A percentile compares a stretch with the other conserved stretches of the same genome.
Conservation (phyloP, 2,329 filamentous ascomycete genomes). For the Amylocarpus encephaloides region DNA sequence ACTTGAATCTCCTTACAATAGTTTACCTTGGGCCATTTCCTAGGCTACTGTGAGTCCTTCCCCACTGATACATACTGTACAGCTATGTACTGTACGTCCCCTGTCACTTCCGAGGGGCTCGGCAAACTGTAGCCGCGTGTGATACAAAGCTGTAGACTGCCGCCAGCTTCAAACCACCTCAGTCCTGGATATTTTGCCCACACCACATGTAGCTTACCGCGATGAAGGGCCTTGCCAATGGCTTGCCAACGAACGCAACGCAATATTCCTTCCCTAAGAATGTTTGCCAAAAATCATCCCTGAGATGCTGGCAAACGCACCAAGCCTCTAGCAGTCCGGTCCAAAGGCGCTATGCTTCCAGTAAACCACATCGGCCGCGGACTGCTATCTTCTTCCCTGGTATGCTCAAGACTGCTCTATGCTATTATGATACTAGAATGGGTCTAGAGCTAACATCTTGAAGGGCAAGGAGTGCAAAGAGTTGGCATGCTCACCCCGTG, state of each 20-base stretch:
- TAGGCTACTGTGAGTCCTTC: too few relatives aligned
- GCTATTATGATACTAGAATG: neutral
- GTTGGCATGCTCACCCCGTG: constrained; percentile 83
- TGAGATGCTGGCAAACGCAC: neutral
- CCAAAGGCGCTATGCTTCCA: constrained; percentile 24
- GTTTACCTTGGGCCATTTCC: neutral
- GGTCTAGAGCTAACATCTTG: constrained; percentile 6
- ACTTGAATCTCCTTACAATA: neutral
- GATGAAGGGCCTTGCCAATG: constrained; percentile 25
- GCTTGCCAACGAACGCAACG: constrained; percentile 15
- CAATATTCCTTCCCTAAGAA: constrained; percentile 9
- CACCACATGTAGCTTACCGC: constrained; percentile 9
- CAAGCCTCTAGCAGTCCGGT: neutral
- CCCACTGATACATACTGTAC: too few relatives aligned
- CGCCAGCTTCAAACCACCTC: too few relatives aligned
- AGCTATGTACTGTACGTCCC: neutral
- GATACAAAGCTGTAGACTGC: too few relatives aligned
- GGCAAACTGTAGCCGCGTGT: too few relatives aligned
- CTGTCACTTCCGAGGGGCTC: too few relatives aligned
- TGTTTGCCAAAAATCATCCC: neutral
- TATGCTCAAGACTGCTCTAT: constrained; percentile 15
- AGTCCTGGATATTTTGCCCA: neutral
- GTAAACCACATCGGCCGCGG: constrained; percentile 24
- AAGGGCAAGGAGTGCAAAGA: constrained; percentile 78
- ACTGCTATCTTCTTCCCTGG: constrained; percentile 36